phyloP scores from a whole-genome alignment of 306 rosid genomes.

The Inga laurina region DNA sequence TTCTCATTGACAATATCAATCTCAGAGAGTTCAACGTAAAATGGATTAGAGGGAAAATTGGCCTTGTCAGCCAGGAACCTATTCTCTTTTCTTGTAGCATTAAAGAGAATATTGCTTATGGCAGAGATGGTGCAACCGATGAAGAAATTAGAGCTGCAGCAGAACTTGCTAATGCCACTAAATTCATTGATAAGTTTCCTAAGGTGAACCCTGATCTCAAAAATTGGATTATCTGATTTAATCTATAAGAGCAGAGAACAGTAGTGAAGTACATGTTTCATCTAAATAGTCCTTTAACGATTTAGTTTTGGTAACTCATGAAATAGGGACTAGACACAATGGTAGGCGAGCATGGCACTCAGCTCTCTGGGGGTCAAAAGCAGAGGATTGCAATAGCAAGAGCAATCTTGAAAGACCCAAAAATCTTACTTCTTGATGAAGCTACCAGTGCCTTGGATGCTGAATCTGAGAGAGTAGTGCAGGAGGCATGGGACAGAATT shows the following conservation, averaged over 20 bases:
- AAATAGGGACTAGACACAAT: constrained; percentile 64
- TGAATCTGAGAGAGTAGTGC: constrained; percentile 70
- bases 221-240: not conserved
- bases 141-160: constrained; percentile 37
- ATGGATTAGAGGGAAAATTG: constrained; percentile 47
- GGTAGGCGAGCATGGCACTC: constrained; percentile 80
- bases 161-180: constrained; percentile 41
- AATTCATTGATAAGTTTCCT: constrained; percentile 48
- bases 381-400: constrained; percentile 75
- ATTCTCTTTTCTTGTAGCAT: constrained; percentile 41
- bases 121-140: constrained; percentile 41
- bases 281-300: not conserved
- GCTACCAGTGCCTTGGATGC: constrained; percentile 70
- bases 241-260: not conserved
- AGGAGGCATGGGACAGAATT: constrained; percentile 68
- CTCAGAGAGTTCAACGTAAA: constrained; percentile 44
- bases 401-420: constrained; percentile 71
- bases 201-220: constrained; percentile 29
- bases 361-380: constrained; percentile 75
- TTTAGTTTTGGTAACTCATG: not conserved
- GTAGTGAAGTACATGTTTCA: not conserved
- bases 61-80: constrained; percentile 56
- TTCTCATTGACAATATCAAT: constrained; percentile 48
- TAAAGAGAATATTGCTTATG: constrained; percentile 46
- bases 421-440: constrained; percentile 71